Percentiles rank a stretch among this genome's conserved stretches.
Conservation (phyloP, 495 filamentous ascomycete genomes). For the Parathielavia appendiculata region DNA sequence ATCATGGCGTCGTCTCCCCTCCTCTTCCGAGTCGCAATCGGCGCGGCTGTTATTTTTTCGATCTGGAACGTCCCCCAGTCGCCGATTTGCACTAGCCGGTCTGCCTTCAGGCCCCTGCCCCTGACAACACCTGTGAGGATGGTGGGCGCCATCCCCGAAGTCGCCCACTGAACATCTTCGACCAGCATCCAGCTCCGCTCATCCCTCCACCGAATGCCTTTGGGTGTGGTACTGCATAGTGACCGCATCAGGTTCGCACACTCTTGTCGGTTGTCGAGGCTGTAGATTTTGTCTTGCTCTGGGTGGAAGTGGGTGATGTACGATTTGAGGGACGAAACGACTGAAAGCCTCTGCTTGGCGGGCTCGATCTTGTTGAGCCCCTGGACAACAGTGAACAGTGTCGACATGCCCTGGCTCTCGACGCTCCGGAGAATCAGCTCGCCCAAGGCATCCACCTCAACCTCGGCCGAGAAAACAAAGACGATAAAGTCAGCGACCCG, state of each 20-base stretch:
- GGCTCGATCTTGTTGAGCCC: conserved; percentile 71
- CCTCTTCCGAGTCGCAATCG: conserved; percentile 49
- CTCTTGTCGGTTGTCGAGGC: conserved; percentile 79
- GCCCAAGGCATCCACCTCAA: conserved; percentile 77
- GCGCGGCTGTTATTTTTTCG: conserved; percentile 73
- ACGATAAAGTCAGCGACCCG: conserved; percentile 85
- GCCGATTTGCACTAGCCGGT: conserved; percentile 83
- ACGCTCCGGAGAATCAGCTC: conserved; percentile 78
- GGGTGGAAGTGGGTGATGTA: conserved; percentile 94
- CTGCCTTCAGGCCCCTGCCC: conserved; percentile 79
- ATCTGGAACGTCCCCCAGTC: conserved; percentile 97
- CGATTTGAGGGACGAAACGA: conserved; percentile 74
- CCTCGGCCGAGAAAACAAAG: conserved; percentile 69
- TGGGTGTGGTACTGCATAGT: conserved; percentile 82
- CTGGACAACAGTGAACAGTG: conserved; percentile 73
- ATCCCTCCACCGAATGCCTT: conserved; percentile 89
- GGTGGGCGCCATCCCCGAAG: conserved; percentile 50
- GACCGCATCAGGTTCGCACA: conserved; percentile 83
- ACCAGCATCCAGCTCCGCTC: conserved; percentile 91
- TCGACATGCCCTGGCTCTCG: conserved; percentile 90
- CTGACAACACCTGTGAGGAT: conserved; percentile 82
- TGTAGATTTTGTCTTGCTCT: conserved; percentile 77
- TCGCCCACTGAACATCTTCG: conserved; percentile 70
- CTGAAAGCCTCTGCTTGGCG: conserved; percentile 67
- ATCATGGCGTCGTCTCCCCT: conserved; percentile 67